Evolutionary conservation across 495 filamentous ascomycete genomes (phyloP).

Genomic region (Penicillium angulare): DNA sequence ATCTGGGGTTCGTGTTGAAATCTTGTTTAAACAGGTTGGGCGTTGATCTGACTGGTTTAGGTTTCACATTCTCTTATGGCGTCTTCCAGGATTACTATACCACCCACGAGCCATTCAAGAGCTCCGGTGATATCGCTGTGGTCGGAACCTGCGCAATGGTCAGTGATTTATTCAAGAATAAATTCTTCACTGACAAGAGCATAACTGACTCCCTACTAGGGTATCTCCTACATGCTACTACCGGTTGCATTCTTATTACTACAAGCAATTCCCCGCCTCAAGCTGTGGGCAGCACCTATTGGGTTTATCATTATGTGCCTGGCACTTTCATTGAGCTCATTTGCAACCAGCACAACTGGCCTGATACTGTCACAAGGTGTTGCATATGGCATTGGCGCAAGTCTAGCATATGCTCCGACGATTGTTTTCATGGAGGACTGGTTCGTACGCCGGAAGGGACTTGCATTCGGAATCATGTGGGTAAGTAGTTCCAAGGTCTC

Average conservation of each 20-base stretch:
- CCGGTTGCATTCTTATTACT: constrained; percentile 45
- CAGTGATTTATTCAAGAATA: not conserved
- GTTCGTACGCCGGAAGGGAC: constrained; percentile 48
- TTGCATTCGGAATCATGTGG: constrained; percentile 53
- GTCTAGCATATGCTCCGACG: constrained; percentile 44
- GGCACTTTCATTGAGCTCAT: constrained; percentile 43
- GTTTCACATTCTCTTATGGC: constrained; percentile 64
- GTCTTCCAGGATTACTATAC: constrained; percentile 60
- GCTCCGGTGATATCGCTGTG: constrained; percentile 37
- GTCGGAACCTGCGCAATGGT: constrained; percentile 49
- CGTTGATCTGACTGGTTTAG: too few relatives aligned
- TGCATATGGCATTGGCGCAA: constrained; percentile 45
- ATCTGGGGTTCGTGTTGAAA: constrained; percentile 57
- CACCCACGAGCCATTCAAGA: constrained; percentile 45
- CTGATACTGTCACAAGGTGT: constrained; percentile 53
- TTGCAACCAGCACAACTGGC: constrained; percentile 40
- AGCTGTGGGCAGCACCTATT: constrained; percentile 33
- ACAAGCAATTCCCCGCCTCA: constrained; percentile 35
- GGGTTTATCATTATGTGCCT: constrained; percentile 43
- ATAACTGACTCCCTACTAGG: constrained; percentile 17
- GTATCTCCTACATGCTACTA: constrained; percentile 51
- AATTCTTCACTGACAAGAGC: not conserved
- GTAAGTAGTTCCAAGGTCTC: constrained; percentile 9
- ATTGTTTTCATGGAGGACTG: constrained; percentile 54
- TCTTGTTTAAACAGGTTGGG: too few relatives aligned